phyloP scores from a whole-genome alignment of 129 eudicot species.

The Dittrichia graveolens region DNA sequence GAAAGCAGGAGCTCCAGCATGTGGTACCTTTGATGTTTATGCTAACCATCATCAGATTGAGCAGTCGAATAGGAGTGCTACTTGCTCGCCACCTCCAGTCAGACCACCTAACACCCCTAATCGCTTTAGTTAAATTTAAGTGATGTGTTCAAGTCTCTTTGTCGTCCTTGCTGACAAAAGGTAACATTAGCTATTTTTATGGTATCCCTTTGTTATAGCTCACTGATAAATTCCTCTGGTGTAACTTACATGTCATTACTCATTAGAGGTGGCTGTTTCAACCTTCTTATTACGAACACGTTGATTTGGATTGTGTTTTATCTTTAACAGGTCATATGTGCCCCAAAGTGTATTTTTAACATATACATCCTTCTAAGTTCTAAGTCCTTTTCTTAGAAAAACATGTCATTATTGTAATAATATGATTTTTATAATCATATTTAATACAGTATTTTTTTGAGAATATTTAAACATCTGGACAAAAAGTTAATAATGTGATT shows the following conservation, averaged over 20 bases:
- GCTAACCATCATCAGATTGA: conserved; percentile 63
- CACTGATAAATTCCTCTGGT: too few species aligned
- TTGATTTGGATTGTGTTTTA: neutral
- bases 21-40: conserved; percentile 43
- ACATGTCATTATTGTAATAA: neutral
- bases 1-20: conserved; percentile 55
- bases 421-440: neutral
- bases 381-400: neutral
- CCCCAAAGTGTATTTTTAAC: neutral
- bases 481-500: neutral
- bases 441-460: neutral
- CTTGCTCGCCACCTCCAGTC: conserved; percentile 59
- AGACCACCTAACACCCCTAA: conserved; percentile 66
- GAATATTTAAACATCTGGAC: neutral
- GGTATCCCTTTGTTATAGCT: neutral
- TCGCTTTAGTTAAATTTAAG: conserved; percentile 46
- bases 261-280: neutral
- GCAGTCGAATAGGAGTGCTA: conserved; percentile 45
- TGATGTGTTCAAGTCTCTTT: conserved; percentile 36
- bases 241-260: neutral
- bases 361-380: conserved; percentile 1
- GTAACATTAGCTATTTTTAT: conserved; percentile 33
- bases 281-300: neutral
- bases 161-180: conserved; percentile 53
- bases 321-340: neutral